Conservation (phyloP, 108 stramenopile species). For the Poteriospumella lacustris region DNA sequence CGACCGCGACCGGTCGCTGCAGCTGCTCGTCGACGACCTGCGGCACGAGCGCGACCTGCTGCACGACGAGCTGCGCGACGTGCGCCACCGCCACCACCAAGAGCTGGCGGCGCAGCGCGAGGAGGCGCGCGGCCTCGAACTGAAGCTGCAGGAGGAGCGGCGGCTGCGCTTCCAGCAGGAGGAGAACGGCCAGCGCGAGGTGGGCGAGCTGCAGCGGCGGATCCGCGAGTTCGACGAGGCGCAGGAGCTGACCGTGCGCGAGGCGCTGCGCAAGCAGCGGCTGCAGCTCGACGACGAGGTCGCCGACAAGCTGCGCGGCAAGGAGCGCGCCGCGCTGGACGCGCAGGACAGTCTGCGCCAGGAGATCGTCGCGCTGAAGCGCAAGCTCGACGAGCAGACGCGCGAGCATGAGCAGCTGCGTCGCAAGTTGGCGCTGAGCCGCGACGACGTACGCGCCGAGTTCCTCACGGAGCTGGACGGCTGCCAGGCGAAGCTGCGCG, state of each 20-base stretch:
- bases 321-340: not conserved
- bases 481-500: not conserved
- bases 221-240: not conserved
- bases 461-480: not conserved
- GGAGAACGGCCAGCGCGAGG: not conserved
- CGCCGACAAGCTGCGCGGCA: not conserved
- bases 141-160: not conserved
- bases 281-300: not conserved
- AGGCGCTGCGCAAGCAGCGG: not conserved
- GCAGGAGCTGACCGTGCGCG: not conserved
- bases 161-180: not conserved
- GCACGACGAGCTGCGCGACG: not conserved
- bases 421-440: not conserved
- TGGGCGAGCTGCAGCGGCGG: not conserved
- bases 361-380: not conserved
- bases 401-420: not conserved
- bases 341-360: not conserved
- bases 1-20: not conserved
- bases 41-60: not conserved
- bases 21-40: not conserved
- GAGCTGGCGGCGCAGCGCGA: not conserved
- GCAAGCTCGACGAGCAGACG: not conserved
- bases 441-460: not conserved
- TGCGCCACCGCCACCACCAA: not conserved
- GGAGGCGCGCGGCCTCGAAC: not conserved